Percentiles rank a stretch among this genome's conserved stretches.
Conservation (phyloP, 148 eudicot genomes). For the Talinum fruticosum region DNA sequence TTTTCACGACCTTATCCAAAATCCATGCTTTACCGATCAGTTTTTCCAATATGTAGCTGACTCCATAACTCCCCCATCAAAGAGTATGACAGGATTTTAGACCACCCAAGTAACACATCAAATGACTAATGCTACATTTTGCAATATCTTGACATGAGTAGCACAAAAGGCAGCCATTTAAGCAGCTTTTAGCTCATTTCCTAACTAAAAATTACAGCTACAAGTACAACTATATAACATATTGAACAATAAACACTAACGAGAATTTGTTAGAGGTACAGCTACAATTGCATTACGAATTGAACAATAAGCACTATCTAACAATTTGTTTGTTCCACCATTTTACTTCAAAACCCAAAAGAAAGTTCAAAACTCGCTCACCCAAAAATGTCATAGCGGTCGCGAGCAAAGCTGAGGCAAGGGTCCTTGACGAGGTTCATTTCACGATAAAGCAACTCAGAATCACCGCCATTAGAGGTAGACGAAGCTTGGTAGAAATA, state of each 20-base stretch:
- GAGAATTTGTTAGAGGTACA: not conserved
- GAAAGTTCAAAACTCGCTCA: conserved; percentile 3
- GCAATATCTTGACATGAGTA: not conserved
- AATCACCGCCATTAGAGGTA: not conserved
- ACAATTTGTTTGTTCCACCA: not conserved
- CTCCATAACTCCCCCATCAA: not conserved
- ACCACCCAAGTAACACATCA: not conserved
- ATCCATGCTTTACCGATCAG: not conserved
- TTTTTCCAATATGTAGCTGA: not conserved
- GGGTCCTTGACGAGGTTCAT: conserved; percentile 60
- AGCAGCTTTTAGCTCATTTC: not conserved
- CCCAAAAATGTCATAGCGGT: conserved; percentile 76
- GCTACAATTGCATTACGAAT: not conserved
- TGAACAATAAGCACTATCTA: not conserved
- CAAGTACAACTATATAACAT: too few species aligned
- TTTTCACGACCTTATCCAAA: not conserved
- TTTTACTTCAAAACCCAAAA: not conserved
- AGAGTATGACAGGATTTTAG: not conserved
- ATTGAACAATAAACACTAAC: too few species aligned
- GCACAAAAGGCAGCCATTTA: not conserved
- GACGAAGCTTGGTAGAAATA: conserved; percentile 33
- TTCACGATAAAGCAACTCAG: conserved; percentile 38
- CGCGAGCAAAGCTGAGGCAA: conserved; percentile 73
- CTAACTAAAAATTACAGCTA: too few species aligned
- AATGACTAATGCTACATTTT: not conserved